Conservation (phyloP, 805 yeast genomes). For the Zygosaccharomyces lentus region DNA sequence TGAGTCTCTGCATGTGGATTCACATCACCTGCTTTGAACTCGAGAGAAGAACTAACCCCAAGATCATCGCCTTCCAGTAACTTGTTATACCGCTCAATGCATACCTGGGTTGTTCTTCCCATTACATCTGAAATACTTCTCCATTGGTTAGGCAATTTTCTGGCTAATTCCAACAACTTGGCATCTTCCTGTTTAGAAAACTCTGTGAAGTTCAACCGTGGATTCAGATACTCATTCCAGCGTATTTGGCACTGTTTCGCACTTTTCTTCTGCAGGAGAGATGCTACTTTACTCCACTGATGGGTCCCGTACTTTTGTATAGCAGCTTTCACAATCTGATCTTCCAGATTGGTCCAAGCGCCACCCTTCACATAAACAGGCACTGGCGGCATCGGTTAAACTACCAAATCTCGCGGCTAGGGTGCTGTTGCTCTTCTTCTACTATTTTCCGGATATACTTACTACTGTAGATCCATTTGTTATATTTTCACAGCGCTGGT, state of each 20-base stretch:
- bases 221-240: conserved; percentile 87
- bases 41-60: conserved; percentile 38
- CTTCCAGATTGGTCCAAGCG: conserved; percentile 80
- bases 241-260: conserved; percentile 90
- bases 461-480: background rate
- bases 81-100: conserved; percentile 78
- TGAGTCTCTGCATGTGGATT: conserved; percentile 70
- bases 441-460: background rate
- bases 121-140: conserved; percentile 76
- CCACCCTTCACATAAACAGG: conserved; percentile 83
- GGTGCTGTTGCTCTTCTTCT: background rate
- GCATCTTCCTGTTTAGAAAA: conserved; percentile 81
- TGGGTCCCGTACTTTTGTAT: conserved; percentile 89
- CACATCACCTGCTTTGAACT: conserved; percentile 48
- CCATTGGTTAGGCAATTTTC: conserved; percentile 89
- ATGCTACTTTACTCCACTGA: conserved; percentile 92
- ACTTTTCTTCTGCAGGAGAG: conserved; percentile 75
- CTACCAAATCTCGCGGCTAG: background rate
- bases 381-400: conserved; percentile 36
- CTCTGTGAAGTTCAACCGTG: conserved; percentile 54
- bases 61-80: conserved; percentile 39
- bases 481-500: background rate
- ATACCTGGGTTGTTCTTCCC: conserved; percentile 82
- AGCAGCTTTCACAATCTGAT: conserved; percentile 85
- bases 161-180: conserved; percentile 59